phyloP scores from a whole-genome alignment of 2,329 filamentous ascomycete species.

The Penicillium nordicum region DNA sequence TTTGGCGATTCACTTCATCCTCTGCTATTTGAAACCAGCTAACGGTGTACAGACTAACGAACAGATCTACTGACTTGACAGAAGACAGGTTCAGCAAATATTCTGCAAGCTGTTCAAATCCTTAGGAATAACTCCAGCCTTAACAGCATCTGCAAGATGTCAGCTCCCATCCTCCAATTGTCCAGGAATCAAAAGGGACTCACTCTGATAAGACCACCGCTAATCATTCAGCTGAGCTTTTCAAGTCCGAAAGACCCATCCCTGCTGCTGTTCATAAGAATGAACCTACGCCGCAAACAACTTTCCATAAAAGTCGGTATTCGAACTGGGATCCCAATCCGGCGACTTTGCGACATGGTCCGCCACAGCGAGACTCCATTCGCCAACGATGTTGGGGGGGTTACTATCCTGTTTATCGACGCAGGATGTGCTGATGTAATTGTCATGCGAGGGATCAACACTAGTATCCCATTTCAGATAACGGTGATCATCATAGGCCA shows the following conservation, averaged over 20 bases:
- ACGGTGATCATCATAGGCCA: conserved; percentile 58
- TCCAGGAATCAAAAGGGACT: neutral
- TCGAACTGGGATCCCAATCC: conserved; percentile 44
- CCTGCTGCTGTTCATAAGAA: conserved; percentile 53
- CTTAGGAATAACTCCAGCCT: conserved; percentile 40
- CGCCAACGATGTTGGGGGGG: conserved; percentile 54
- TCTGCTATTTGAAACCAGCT: neutral
- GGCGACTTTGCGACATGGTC: conserved; percentile 46
- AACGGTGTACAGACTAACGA: neutral
- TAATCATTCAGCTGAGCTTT: conserved; percentile 47
- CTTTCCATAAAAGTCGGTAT: conserved; percentile 52
- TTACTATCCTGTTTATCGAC: conserved; percentile 44
- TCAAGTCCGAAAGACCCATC: conserved; percentile 62
- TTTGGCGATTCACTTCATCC: neutral
- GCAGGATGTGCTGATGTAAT: conserved; percentile 54
- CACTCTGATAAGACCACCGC: conserved; percentile 31
- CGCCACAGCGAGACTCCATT: conserved; percentile 56
- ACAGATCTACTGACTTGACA: neutral
- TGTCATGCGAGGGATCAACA: conserved; percentile 45
- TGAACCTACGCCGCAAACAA: conserved; percentile 58
- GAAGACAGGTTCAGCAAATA: conserved; percentile 6
- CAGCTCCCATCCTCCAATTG: conserved; percentile 43
- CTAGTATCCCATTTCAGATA: conserved; percentile 55
- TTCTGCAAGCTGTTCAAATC: conserved; percentile 23
- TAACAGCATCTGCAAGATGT: conserved; percentile 48